A percentile compares a stretch with the other conserved stretches of the same genome.
These are phyloP conservation scores for Saccharomycopsis selenospora DNA, from an alignment of 805 yeast species.

Conservation along the genomic window DNA sequence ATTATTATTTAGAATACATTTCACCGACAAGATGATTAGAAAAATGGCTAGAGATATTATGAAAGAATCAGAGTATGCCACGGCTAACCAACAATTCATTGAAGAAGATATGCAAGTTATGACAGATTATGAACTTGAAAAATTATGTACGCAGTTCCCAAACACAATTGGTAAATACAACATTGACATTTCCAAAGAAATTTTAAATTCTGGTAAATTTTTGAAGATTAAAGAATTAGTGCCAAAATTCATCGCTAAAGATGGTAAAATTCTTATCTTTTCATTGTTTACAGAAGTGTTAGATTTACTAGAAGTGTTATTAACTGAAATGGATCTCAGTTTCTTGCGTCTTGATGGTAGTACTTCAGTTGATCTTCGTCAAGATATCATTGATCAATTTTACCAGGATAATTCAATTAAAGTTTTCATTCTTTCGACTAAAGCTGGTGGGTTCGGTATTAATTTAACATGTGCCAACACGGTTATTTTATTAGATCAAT, in stretches of 20 bases:
- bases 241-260: slow-evolving; percentile 44
- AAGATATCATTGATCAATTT: slow-evolving; percentile 82
- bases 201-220: slow-evolving; percentile 70
- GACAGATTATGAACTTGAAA: slow-evolving; percentile 84
- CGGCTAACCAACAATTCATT: slow-evolving; percentile 72
- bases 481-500: slow-evolving; percentile 86
- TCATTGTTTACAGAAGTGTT: slow-evolving; percentile 90
- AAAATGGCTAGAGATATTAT: slow-evolving; percentile 74
- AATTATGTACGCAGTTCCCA: slow-evolving; percentile 67
- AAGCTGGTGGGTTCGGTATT: slow-evolving; percentile 98
- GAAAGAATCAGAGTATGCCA: slow-evolving; percentile 70
- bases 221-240: slow-evolving; percentile 48
- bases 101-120: slow-evolving; percentile 92
- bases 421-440: slow-evolving; percentile 82
- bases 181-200: slow-evolving; percentile 48
- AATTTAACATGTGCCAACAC: slow-evolving; percentile 91
- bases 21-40: slow-evolving; percentile 45
- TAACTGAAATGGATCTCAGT: slow-evolving; percentile 55
- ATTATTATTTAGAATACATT: slow-evolving; percentile 63
- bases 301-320: slow-evolving; percentile 75
- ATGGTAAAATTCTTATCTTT: slow-evolving; percentile 70
- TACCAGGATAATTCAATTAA: slow-evolving; percentile 78
- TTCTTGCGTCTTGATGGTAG: slow-evolving; percentile 89
- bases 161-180: slow-evolving; percentile 47
- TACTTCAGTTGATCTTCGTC: slow-evolving; percentile 89